Conservation (phyloP, 768 basidiomycete genomes). For the Scleroderma bovista region DNA sequence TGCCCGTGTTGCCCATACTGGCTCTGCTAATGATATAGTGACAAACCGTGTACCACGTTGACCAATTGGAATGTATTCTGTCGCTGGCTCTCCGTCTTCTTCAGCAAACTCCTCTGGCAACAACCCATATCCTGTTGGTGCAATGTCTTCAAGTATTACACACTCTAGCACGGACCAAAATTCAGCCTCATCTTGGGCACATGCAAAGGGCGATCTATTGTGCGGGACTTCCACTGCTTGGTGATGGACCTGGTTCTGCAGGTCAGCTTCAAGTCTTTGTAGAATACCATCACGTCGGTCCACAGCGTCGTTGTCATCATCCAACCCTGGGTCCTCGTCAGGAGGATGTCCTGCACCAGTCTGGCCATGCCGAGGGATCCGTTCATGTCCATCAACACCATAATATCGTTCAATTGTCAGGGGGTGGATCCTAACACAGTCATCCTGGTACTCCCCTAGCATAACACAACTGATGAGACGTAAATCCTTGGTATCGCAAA, state of each 20-base stretch:
- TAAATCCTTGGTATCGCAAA: constrained; percentile 6
- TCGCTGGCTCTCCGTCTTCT: not conserved
- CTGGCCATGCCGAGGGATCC: not conserved
- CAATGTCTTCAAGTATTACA: not conserved
- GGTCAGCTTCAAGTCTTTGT: not conserved
- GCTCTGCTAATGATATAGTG: constrained; percentile 6
- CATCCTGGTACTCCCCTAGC: constrained; percentile 6
- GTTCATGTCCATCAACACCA: constrained; percentile 7
- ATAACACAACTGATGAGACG: constrained; percentile 5
- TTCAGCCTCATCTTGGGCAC: not conserved
- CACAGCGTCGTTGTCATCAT: constrained; percentile 4
- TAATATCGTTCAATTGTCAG: constrained; percentile 13
- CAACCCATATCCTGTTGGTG: constrained; percentile 11
- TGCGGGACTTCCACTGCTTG: constrained; percentile 1
- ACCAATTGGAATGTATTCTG: not conserved
- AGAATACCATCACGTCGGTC: not conserved
- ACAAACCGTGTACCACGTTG: constrained; percentile 3
- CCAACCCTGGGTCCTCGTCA: constrained; percentile 1
- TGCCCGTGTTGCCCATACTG: constrained; percentile 11
- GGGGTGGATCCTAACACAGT: constrained; percentile 12
- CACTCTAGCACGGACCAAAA: not conserved
- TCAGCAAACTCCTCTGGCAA: constrained; percentile 7
- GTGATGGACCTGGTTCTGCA: not conserved
- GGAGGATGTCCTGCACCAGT: constrained; percentile 10
- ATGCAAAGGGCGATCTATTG: constrained; percentile 5